phyloP scores from a whole-genome alignment of 768 basidiomycete species.

The Lentinula guzmanii region DNA sequence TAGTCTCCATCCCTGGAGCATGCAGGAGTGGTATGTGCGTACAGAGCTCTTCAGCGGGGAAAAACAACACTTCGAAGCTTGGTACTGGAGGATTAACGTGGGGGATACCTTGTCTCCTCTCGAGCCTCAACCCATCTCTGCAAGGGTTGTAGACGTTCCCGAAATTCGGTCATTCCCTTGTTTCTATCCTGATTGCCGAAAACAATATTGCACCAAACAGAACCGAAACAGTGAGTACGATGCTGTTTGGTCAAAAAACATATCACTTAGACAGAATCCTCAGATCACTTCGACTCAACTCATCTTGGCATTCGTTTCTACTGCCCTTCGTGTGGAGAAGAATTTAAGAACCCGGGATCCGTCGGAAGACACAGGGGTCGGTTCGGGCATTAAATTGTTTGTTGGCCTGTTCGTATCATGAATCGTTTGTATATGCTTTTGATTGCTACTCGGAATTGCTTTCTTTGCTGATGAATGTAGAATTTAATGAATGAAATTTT shows the following conservation, averaged over 20 bases:
- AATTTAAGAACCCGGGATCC: background rate
- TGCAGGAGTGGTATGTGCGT: background rate
- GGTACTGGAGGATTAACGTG: too few species aligned
- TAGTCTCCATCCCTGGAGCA: background rate
- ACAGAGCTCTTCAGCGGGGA: background rate
- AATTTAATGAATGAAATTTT: too few species aligned
- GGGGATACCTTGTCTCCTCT: too few species aligned
- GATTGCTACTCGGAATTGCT: background rate
- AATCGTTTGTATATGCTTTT: background rate
- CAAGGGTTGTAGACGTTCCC: background rate
- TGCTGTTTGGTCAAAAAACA: background rate
- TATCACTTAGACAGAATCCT: background rate
- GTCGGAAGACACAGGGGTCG: background rate
- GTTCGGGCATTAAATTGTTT: background rate
- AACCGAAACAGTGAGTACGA: background rate
- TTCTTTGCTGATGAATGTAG: background rate
- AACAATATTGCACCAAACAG: background rate
- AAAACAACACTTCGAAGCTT: background rate
- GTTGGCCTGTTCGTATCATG: background rate
- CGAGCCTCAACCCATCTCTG: background rate
- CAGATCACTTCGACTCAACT: background rate
- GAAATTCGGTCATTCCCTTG: background rate
- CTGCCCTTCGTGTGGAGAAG: background rate
- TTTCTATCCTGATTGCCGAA: background rate
- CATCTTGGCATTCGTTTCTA: background rate